Conservation (phyloP, 1,284 basidiomycete species). For the Entoloma clypeatum region DNA sequence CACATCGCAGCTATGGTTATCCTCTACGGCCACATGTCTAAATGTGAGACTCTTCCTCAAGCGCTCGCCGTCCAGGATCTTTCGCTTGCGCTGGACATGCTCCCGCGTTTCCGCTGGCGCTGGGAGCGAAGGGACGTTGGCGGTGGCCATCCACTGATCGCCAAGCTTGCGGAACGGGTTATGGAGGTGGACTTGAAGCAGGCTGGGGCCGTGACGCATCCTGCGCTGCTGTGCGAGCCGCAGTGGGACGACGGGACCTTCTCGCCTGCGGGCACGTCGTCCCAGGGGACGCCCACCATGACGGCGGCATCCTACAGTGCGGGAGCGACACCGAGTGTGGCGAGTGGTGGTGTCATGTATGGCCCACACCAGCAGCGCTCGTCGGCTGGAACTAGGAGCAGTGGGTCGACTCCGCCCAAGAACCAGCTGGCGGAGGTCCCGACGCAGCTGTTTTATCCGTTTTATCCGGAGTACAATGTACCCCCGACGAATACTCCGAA, state of each 20-base stretch:
- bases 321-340: slow-evolving; percentile 18
- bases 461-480: slow-evolving; percentile 56
- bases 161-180: slow-evolving; percentile 72
- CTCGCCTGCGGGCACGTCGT: slow-evolving; percentile 33
- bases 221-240: slow-evolving; percentile 59
- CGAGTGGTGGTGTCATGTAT: slow-evolving; percentile 28
- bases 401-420: slow-evolving; percentile 37
- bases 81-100: slow-evolving; percentile 79
- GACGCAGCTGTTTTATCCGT: slow-evolving; percentile 66
- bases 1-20: slow-evolving; percentile 87
- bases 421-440: slow-evolving; percentile 61
- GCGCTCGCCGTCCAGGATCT: slow-evolving; percentile 72
- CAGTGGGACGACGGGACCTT: slow-evolving; percentile 60
- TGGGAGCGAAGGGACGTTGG: slow-evolving; percentile 79
- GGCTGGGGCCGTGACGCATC: slow-evolving; percentile 52
- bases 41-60: slow-evolving; percentile 58
- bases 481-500: too few relatives aligned
- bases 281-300: slow-evolving; percentile 46
- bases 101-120: slow-evolving; percentile 80
- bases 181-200: slow-evolving; percentile 63
- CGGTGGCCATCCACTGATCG: slow-evolving; percentile 75
- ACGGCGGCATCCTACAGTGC: slow-evolving; percentile 23
- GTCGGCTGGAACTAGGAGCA: slow-evolving; percentile 21
- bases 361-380: slow-evolving; percentile 34
- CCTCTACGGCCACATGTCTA: slow-evolving; percentile 76